phyloP scores from a whole-genome alignment of 108 stramenopile genomes.

The Fragilariopsis cylindrus region DNA sequence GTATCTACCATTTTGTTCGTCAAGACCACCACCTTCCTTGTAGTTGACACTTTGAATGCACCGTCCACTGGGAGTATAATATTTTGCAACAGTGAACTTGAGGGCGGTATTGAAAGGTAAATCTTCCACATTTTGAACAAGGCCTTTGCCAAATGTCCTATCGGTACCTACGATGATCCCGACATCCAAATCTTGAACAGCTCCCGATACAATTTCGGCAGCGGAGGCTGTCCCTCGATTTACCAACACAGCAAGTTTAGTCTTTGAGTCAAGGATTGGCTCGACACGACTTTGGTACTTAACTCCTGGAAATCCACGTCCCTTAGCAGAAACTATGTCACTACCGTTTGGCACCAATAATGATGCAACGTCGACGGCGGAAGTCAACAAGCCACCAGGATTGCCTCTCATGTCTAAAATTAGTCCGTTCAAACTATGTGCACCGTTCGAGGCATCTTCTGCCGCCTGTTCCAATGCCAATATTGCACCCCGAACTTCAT shows the following conservation, averaged over 20 bases:
- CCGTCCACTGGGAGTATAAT: constrained; percentile 95
- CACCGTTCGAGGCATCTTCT: constrained; percentile 55
- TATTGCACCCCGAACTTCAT: constrained; percentile 83
- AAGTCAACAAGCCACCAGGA: constrained; percentile 93
- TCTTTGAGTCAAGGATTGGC: constrained; percentile 74
- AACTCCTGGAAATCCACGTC: constrained; percentile 88
- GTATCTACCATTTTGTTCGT: constrained; percentile 48
- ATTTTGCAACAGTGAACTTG: constrained; percentile 96
- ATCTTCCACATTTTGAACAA: constrained; percentile 96
- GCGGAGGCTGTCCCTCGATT: constrained; percentile 91
- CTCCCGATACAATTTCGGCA: constrained; percentile 95
- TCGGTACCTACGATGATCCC: constrained; percentile 92
- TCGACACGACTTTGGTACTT: constrained; percentile 80
- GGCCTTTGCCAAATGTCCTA: constrained; percentile 94
- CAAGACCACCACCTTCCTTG: constrained; percentile 55
- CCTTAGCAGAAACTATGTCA: constrained; percentile 90
- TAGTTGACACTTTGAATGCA: constrained; percentile 92
- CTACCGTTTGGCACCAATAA: constrained; percentile 89
- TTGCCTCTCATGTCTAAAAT: constrained; percentile 94
- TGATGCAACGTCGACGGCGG: constrained; percentile 91
- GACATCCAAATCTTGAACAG: constrained; percentile 95
- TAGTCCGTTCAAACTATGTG: constrained; percentile 65
- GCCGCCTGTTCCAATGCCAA: constrained; percentile 63
- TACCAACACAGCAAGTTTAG: constrained; percentile 88
- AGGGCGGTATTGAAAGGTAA: constrained; percentile 86